These are phyloP conservation scores for Pseudozyma sp. DNA, from an alignment of 1,284 basidiomycete species.

Conservation along the genomic window DNA sequence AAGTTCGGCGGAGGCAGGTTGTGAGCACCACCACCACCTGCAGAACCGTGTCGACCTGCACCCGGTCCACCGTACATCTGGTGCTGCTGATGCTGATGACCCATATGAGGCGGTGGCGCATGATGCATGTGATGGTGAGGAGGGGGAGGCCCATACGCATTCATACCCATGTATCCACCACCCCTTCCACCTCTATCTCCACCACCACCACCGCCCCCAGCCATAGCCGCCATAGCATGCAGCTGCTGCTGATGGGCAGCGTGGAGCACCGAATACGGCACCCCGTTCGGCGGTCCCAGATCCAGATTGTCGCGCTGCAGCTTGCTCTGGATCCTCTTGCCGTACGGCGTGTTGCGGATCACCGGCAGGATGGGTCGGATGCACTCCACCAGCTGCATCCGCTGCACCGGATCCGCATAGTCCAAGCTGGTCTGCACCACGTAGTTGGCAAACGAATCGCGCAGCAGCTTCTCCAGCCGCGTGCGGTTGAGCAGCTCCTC, in stretches of 20 bases:
- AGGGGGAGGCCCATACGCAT: conserved; percentile 20
- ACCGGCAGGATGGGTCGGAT: conserved; percentile 67
- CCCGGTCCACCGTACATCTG: conserved; percentile 26
- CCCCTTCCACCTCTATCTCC: conserved; percentile 5
- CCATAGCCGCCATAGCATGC: conserved; percentile 54
- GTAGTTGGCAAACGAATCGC: conserved; percentile 73
- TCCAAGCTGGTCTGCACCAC: conserved; percentile 68
- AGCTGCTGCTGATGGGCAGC: conserved; percentile 58
- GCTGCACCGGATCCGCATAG: conserved; percentile 66
- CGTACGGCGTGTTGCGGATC: conserved; percentile 68
- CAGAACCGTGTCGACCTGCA: neutral
- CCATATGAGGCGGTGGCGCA: neutral
- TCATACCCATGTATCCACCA: conserved; percentile 30
- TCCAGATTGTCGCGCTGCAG: conserved; percentile 66
- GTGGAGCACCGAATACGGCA: conserved; percentile 58
- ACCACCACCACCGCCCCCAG: conserved; percentile 11
- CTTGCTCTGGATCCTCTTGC: conserved; percentile 68
- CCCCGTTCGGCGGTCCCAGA: conserved; percentile 45
- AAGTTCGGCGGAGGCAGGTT: conserved; percentile 35
- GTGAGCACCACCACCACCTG: conserved; percentile 2
- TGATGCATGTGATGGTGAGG: conserved; percentile 16
- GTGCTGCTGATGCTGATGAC: neutral
- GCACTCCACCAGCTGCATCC: conserved; percentile 66
- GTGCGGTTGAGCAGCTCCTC: conserved; percentile 94
- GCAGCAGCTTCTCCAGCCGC: conserved; percentile 91